Evolutionary conservation across 371 early-diverging fungal genomes (phyloP), one percentile per base, ranked within the genome.

Genomic region (Paraphysoderma sedebokerense): DNA sequence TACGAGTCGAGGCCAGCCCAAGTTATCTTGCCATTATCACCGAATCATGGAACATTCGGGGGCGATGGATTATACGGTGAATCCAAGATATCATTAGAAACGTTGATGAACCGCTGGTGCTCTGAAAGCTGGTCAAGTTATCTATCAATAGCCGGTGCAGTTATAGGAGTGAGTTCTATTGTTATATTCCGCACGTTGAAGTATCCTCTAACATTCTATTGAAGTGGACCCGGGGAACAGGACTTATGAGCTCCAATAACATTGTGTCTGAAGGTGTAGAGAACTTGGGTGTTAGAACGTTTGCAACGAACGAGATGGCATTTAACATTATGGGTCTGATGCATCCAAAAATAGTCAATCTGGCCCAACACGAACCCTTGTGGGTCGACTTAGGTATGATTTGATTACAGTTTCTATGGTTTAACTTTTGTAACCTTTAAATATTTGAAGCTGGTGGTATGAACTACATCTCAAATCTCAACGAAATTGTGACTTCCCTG

Each of bases 31-130:
- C 95, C 95, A 4, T 60, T 92, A 47, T 95, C 95, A 44, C 92
- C 91, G 46, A 95, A 95, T 74, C 95, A 92, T 59, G 95, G 93
- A 49, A 81, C 80, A 8, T 91, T 95, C 52, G 95, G 95, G 56
- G 69, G 68, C 49, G 90, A 93, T 56, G 95, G 95, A 63, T 72
- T 91, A 17, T 93, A 93, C 65, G 74, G 81, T 52, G 95, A 93
- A 60, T 84, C 89, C 58, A 93, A 93, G 79, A 76, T 92, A 50
- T 79, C 80, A 15, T 72, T 93, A 24, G 91, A 91, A 67, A 88
- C 89, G 35, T 59, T 91, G 50, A 70, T 93, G 61, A 83, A 85
- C 77, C 76, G 90, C 47, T 95, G 89, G 89, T 69, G 80, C 45
- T 77, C 92, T 48, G 95, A 95, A 60, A 72, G 74, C 49, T 95